Conservation (phyloP, 1,139 yeast species). For the Entelexis paramagnoliae region DNA sequence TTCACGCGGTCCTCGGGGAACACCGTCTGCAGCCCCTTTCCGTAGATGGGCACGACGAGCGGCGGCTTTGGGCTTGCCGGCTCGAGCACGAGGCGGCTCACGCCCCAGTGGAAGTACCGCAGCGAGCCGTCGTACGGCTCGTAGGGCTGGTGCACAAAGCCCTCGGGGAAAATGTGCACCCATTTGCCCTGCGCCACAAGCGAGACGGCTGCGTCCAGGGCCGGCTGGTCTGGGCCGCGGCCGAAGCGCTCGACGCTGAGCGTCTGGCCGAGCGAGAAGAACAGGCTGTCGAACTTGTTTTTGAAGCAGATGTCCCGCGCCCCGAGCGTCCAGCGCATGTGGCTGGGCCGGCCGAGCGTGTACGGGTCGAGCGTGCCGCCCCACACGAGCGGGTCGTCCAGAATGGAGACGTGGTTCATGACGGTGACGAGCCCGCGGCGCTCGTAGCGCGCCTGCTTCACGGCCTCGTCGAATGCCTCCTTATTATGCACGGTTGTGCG, state of each 20-base stretch:
- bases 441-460: constrained; percentile 51
- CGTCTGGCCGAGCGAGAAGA: constrained; percentile 81
- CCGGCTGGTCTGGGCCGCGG: constrained; percentile 82
- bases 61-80: constrained; percentile 59
- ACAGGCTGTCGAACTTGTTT: constrained; percentile 33
- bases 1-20: constrained; percentile 56
- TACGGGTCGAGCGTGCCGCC: constrained; percentile 47
- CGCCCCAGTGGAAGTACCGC: constrained; percentile 96
- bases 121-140: constrained; percentile 70
- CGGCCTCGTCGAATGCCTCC: constrained; percentile 54
- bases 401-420: constrained; percentile 94
- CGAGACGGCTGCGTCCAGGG: constrained; percentile 80
- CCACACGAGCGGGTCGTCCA: constrained; percentile 89
- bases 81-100: constrained; percentile 71
- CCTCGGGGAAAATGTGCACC: constrained; percentile 95
- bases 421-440: constrained; percentile 69
- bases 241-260: constrained; percentile 82
- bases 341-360: constrained; percentile 36
- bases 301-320: constrained; percentile 86
- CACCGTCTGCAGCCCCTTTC: constrained; percentile 77
- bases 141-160: constrained; percentile 75
- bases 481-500: constrained; percentile 52
- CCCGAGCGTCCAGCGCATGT: constrained; percentile 87
- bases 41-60: constrained; percentile 76
- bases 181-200: constrained; percentile 66